These are phyloP conservation scores for Daedalea quercina DNA, from an alignment of 768 basidiomycete genomes.

Conservation along the genomic window DNA sequence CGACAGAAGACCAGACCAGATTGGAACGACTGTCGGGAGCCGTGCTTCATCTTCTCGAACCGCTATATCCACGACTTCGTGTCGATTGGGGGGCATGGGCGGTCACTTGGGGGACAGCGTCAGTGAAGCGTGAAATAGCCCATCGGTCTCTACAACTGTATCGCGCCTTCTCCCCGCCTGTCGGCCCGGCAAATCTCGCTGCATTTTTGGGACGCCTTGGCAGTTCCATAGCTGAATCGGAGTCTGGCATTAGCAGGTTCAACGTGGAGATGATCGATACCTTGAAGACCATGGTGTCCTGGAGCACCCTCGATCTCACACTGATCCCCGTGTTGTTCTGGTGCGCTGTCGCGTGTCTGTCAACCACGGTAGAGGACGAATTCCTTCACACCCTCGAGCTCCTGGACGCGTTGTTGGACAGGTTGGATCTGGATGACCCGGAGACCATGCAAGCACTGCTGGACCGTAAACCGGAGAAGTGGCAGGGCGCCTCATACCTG, in stretches of 20 bases:
- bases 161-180: constrained; percentile 66
- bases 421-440: constrained; percentile 65
- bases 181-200: constrained; percentile 68
- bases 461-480: constrained; percentile 60
- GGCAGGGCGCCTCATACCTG: constrained; percentile 57
- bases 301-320: constrained; percentile 48
- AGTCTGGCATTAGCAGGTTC: constrained; percentile 75
- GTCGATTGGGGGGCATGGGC: constrained; percentile 78
- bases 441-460: constrained; percentile 63
- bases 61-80: constrained; percentile 60
- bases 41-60: constrained; percentile 60
- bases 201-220: constrained; percentile 78
- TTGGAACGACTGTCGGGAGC: constrained; percentile 64
- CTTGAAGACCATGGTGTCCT: constrained; percentile 53
- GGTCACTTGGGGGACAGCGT: constrained; percentile 79
- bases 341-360: constrained; percentile 75
- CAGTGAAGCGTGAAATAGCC: constrained; percentile 79
- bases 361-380: constrained; percentile 77
- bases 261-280: constrained; percentile 79
- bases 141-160: constrained; percentile 90
- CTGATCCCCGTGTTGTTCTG: constrained; percentile 84
- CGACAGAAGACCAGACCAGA: constrained; percentile 44
- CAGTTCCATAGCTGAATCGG: constrained; percentile 72
- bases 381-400: constrained; percentile 63
- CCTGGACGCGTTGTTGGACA: constrained; percentile 56